Evolutionary conservation across 306 rosid species (phyloP).

Genomic region (Sophora flavescens): DNA sequence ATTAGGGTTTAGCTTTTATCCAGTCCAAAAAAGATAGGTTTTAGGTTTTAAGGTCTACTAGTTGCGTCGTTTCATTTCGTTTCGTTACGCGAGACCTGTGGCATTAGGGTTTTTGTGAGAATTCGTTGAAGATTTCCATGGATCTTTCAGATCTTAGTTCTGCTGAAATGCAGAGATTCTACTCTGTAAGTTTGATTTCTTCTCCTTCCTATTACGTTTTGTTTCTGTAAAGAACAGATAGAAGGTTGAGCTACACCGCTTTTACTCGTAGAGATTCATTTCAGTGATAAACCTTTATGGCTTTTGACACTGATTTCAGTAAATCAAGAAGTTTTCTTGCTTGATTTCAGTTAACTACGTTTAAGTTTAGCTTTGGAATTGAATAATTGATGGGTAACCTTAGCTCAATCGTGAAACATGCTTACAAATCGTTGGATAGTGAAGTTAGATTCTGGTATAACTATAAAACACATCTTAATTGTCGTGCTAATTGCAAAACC

Average conservation of each 20-base stretch:
- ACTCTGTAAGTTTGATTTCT: constrained; percentile 61
- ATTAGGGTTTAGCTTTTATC: neutral
- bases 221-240: neutral
- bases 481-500: neutral
- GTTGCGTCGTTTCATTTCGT: neutral
- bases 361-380: neutral
- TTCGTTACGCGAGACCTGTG: neutral
- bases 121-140: constrained; percentile 52
- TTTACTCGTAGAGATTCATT: neutral
- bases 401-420: neutral
- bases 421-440: neutral
- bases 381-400: neutral
- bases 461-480: neutral
- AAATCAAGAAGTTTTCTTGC: neutral
- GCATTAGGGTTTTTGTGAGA: constrained; percentile 47
- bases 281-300: neutral
- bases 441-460: constrained; percentile 25
- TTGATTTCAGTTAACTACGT: neutral
- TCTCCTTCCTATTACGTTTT: neutral
- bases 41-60: constrained; percentile 27
- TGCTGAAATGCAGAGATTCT: constrained; percentile 71
- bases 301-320: neutral
- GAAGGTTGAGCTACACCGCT: neutral
- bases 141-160: constrained; percentile 71
- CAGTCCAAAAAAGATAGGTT: neutral